Percentiles rank a stretch among this genome's conserved stretches.
Conservation (phyloP, 768 basidiomycete species). For the Russula vinacea region DNA sequence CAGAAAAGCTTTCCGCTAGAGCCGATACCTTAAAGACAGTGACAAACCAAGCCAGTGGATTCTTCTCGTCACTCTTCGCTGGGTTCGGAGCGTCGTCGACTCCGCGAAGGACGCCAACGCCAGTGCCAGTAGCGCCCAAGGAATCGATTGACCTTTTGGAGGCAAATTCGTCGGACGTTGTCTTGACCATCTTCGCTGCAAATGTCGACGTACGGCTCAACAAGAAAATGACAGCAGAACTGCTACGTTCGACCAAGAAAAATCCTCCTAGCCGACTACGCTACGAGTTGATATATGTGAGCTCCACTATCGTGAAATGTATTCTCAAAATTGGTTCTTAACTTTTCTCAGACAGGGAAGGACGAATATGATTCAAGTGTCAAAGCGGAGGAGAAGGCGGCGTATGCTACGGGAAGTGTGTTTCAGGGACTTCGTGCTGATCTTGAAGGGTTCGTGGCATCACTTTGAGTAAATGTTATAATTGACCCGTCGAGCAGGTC, state of each 20-base stretch:
- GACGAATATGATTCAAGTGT: slow-evolving; percentile 73
- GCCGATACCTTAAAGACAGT: slow-evolving; percentile 6
- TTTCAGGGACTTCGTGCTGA: slow-evolving; percentile 87
- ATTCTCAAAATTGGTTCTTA: not conserved
- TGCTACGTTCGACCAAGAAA: slow-evolving; percentile 93
- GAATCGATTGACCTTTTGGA: slow-evolving; percentile 34
- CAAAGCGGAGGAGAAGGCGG: slow-evolving; percentile 60
- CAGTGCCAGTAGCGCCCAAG: slow-evolving; percentile 36
- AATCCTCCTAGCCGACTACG: slow-evolving; percentile 73
- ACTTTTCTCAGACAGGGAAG: slow-evolving; percentile 61
- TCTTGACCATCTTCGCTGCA: slow-evolving; percentile 63
- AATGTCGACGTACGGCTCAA: slow-evolving; percentile 62
- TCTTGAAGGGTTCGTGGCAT: slow-evolving; percentile 63
- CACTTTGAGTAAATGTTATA: not conserved
- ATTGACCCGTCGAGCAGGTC: slow-evolving; percentile 39
- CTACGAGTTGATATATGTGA: slow-evolving; percentile 82
- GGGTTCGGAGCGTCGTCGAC: slow-evolving; percentile 35
- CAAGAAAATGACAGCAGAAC: slow-evolving; percentile 64
- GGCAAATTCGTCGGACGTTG: slow-evolving; percentile 52
- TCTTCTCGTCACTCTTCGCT: slow-evolving; percentile 44
- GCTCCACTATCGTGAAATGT: slow-evolving; percentile 31
- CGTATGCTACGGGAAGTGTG: slow-evolving; percentile 67
- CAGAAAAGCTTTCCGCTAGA: slow-evolving; percentile 50
- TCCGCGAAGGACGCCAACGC: slow-evolving; percentile 37
- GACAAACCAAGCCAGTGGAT: slow-evolving; percentile 34